These are phyloP conservation scores for Cyclotella kingstonii DNA, from an alignment of 108 stramenopile genomes.

Conservation along the genomic window DNA sequence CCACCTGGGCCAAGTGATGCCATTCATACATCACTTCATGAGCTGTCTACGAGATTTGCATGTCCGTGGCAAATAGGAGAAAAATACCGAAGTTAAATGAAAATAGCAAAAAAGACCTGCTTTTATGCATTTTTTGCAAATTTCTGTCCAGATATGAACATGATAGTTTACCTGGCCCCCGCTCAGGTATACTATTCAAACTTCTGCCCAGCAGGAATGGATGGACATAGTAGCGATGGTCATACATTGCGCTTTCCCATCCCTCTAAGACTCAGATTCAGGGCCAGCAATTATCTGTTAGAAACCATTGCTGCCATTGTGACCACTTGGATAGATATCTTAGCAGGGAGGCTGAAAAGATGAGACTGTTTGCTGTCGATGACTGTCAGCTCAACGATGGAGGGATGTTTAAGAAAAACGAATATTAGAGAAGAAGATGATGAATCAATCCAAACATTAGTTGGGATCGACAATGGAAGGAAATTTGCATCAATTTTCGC, in stretches of 20 bases:
- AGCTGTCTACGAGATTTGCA: conserved; percentile 1
- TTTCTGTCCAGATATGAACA: conserved; percentile 16
- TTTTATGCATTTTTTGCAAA: neutral
- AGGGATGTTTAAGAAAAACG: conserved; percentile 13
- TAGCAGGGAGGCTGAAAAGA: neutral
- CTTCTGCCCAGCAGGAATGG: conserved; percentile 24
- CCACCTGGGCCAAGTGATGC: conserved; percentile 6
- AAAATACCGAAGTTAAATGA: neutral
- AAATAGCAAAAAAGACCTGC: neutral
- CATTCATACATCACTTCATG: conserved; percentile 21
- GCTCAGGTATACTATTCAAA: conserved; percentile 13
- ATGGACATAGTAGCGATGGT: conserved; percentile 20
- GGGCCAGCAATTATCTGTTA: conserved; percentile 27
- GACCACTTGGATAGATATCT: conserved; percentile 27
- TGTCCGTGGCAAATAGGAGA: neutral
- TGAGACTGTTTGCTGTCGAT: conserved; percentile 3
- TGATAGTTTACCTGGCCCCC: conserved; percentile 8
- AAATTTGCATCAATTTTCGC: neutral
- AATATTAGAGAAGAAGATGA: neutral
- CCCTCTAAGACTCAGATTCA: conserved; percentile 2
- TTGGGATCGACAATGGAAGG: neutral
- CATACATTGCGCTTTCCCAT: conserved; percentile 24
- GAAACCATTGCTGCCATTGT: conserved; percentile 13
- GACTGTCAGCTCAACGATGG: conserved; percentile 14
- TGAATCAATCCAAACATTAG: conserved; percentile 3